phyloP scores from a whole-genome alignment of 202 grass and related monocot species.

The Bolboschoenoplectus hybrid region DNA sequence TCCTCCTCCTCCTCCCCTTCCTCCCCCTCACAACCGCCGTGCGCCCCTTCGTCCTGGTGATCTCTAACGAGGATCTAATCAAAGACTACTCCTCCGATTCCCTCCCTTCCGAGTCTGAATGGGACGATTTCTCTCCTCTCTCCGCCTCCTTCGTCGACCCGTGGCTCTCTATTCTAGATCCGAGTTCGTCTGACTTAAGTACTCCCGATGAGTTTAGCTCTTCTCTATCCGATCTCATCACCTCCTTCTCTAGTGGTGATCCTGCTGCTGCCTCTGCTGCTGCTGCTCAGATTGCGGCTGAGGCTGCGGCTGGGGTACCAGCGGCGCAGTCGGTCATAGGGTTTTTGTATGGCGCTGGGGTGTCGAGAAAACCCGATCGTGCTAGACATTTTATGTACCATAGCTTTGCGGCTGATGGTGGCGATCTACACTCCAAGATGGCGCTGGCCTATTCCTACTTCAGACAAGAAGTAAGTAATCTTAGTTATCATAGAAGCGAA shows the following conservation, averaged over 20 bases:
- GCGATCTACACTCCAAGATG: conserved; percentile 95
- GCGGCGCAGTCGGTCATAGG: conserved; percentile 79
- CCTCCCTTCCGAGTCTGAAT: conserved; percentile 53
- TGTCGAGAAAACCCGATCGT: conserved; percentile 67
- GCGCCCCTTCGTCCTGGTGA: conserved; percentile 70
- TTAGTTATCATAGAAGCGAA: not conserved
- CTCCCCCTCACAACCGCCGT: conserved; percentile 43
- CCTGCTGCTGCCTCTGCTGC: conserved; percentile 60
- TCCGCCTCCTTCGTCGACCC: conserved; percentile 49
- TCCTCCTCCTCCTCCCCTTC: conserved; percentile 36
- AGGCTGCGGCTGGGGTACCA: conserved; percentile 59
- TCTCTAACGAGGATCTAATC: conserved; percentile 74
- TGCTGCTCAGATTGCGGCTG: conserved; percentile 74
- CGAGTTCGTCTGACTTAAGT: conserved; percentile 45
- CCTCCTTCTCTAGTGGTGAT: conserved; percentile 66
- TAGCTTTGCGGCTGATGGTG: conserved; percentile 82
- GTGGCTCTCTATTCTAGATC: conserved; percentile 67
- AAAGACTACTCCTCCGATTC: conserved; percentile 61
- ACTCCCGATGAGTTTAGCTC: conserved; percentile 58
- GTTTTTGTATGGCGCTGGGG: conserved; percentile 68
- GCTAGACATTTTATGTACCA: conserved; percentile 81
- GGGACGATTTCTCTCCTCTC: conserved; percentile 87
- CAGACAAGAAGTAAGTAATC: conserved; percentile 66
- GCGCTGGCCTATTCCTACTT: conserved; percentile 88
- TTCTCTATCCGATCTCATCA: conserved; percentile 65